Base-by-base conservation (phyloP, 176 grass and related monocot species). In the Oryza australiensis region DNA sequence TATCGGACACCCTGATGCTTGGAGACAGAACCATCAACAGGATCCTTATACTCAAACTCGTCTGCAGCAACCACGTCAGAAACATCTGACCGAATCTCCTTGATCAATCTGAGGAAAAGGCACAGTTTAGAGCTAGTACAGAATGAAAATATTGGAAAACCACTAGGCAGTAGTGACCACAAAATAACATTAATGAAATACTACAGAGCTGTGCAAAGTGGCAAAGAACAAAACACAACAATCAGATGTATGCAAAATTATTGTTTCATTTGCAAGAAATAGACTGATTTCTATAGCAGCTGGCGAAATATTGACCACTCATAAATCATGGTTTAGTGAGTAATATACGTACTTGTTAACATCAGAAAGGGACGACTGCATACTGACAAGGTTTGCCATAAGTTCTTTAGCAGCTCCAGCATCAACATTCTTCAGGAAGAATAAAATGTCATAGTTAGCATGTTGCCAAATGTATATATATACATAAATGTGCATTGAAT, bases 31-130 rank as follows among this genome's bases (percentile, higher is more conserved):
- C 91, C 93, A 85, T 99, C 96, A 40, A 99, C 93, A 82, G 96
- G 96, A 90, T 99, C 96, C 85, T 93, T 99, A 66, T 99, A 99
- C 79, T 95, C 96, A 30, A 99, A 99, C 79, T 99, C 96, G 9
- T 99, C 96, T 65, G 87, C 91, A 6, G 85, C 77, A 12, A 88
- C 88, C 70, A 99, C 88, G 68, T 89, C 80, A 15, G 97, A 84
- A 45, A 99, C 91, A 79, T 90, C 80, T 37, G 93, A 79, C 27
- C 66, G 86, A 14, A 93, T 77, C 80, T 99, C 89, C 85, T 91
- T 95, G 84, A 93, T 88, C 33, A 85, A 78, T 85, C 96, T 99
- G 87, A 87, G 30, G 45, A 93, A 84, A 79, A 78, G n/a, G 53
- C 15, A 60, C 41, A 14, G 34, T 42, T 89, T 46, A 89, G 77